Evolutionary conservation across 2,329 filamentous ascomycete genomes (phyloP), one percentile per base, ranked within the genome.

Genomic region (Fusarium zealandicum): DNA sequence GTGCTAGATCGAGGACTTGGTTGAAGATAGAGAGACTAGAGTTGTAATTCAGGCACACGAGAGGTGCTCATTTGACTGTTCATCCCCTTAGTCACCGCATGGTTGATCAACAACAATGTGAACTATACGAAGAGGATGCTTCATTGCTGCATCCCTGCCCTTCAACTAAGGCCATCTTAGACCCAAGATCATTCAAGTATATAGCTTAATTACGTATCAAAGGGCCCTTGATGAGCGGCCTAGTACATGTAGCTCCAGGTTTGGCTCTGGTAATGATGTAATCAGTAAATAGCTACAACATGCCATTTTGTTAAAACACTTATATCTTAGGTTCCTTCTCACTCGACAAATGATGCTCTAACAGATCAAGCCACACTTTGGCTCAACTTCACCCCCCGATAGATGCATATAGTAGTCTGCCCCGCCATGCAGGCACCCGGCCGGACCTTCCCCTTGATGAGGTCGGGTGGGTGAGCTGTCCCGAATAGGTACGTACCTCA

Each of bases 401-500:
- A 59, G 32, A 40, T 35, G 28, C 59, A 59, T 56, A n/a, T n/a
- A n/a, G n/a, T n/a, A 51, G 40, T 5, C 31, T 49, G 59, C 59
- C 59, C 59, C 59, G 59, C 59, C 58, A 47, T 63, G 38, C 51
- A 60, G 59, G 46, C 50, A 49, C 43, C 43, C 43, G 56, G 43
- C 33, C 56, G 49, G 43, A 35, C 41, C 35, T 51, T 31, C 59
- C 54, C 55, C 51, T 62, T 62, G 59, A 30, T 17, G 20, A 49
- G 39, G 33, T 42, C 7, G 13, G 43, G 45, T 37, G 39, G 36
- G 54, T 56, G 51, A 66, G 58, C 52, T 63, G 59, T 63, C 59
- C 45, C 35, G 39, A 33, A 48, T 49, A 30, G 54, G 60, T 67
- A 67, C 64, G 64, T 67, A 67, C 59, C 64, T 32, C 33, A 13